These are phyloP conservation scores for Tylopilus rubrobrunneus DNA, from an alignment of 768 basidiomycete species.

Conservation along the genomic window DNA sequence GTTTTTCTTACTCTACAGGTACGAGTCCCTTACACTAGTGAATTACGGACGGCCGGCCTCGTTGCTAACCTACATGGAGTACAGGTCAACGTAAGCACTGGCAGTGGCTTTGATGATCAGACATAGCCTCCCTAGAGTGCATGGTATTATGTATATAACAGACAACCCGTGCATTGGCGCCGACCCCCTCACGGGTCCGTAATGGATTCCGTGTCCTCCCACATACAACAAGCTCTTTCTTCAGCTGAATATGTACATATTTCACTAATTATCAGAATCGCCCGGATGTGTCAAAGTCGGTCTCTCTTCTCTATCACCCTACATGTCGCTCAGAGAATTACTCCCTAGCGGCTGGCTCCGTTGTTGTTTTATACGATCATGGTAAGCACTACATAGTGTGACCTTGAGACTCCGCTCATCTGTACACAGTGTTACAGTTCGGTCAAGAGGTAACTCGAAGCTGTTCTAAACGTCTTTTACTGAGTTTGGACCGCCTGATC, in stretches of 20 bases:
- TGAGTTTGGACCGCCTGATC: not conserved
- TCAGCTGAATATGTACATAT: not conserved
- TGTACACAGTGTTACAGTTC: constrained; percentile 10
- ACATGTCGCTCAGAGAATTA: not conserved
- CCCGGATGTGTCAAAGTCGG: constrained; percentile 12
- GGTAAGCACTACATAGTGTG: not conserved
- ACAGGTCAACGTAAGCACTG: not conserved
- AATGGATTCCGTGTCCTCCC: not conserved
- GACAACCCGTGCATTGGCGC: not conserved
- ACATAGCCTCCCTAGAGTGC: not conserved
- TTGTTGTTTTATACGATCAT: constrained; percentile 20
- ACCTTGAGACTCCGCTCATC: not conserved
- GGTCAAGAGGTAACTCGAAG: constrained; percentile 12
- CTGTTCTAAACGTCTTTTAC: not conserved
- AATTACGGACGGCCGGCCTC: not conserved
- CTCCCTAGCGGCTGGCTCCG: constrained; percentile 5
- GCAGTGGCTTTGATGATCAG: not conserved
- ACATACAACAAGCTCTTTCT: not conserved
- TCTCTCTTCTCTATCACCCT: not conserved
- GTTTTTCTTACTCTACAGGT: not conserved
- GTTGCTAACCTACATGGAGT: not conserved
- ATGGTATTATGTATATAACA: not conserved
- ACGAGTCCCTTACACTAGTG: no score
- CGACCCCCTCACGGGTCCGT: not conserved
- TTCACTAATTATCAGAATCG: constrained; percentile 2